These are phyloP conservation scores for Taiwanofungus camphoratus DNA, from an alignment of 1,284 basidiomycete genomes.

Conservation along the genomic window DNA sequence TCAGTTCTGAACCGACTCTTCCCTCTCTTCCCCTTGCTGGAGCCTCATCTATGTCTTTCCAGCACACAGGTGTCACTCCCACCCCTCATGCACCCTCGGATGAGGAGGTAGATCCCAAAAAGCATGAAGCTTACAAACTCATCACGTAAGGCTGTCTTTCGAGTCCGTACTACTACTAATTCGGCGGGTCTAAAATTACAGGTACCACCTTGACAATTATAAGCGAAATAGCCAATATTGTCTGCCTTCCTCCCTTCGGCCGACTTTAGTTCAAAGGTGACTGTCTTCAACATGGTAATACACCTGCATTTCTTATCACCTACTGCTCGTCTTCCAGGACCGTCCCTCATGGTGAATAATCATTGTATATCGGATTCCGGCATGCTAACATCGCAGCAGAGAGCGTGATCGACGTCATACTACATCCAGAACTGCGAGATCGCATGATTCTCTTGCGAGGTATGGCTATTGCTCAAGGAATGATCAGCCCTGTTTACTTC, in stretches of 20 bases:
- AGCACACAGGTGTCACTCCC: slow-evolving; percentile 20
- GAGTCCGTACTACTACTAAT: background rate
- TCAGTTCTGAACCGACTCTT: slow-evolving; percentile 49
- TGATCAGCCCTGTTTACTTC: slow-evolving; percentile 2
- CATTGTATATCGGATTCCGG: background rate
- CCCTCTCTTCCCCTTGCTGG: slow-evolving; percentile 39
- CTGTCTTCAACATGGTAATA: too few relatives aligned
- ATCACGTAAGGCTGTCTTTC: slow-evolving; percentile 48
- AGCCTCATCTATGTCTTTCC: slow-evolving; percentile 27
- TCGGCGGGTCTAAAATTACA: slow-evolving; percentile 5
- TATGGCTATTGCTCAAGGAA: slow-evolving; percentile 26
- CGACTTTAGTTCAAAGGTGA: slow-evolving; percentile 79
- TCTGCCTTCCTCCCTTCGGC: slow-evolving; percentile 81
- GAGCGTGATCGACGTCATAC: slow-evolving; percentile 82
- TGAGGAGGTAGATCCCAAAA: slow-evolving; percentile 60
- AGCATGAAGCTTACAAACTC: slow-evolving; percentile 75
- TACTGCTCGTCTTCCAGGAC: slow-evolving; percentile 46
- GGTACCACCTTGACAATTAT: slow-evolving; percentile 86
- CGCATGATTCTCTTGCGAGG: slow-evolving; percentile 84
- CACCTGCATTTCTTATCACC: too few relatives aligned
- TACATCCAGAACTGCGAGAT: slow-evolving; percentile 84
- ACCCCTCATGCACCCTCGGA: slow-evolving; percentile 28
- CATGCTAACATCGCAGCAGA: slow-evolving; percentile 37
- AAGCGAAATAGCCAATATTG: slow-evolving; percentile 77
- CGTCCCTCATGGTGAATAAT: slow-evolving; percentile 68